Base-by-base conservation (phyloP, 1,284 basidiomycete genomes). In the Pseudomicrostroma phylloplanum region DNA sequence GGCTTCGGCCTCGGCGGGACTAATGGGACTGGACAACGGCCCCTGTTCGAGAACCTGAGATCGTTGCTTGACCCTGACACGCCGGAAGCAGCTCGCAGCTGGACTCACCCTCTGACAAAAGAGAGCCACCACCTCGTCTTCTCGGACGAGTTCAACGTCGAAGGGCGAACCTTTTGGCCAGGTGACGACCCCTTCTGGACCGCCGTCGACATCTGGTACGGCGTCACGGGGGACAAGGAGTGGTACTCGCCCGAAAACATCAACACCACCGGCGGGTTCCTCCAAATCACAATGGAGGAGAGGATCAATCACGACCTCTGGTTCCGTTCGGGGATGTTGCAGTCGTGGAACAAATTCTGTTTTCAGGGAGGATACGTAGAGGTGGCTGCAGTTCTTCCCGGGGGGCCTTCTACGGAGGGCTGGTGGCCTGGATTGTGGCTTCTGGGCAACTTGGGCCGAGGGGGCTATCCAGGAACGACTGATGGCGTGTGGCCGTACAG, bases 91-190 rank as follows among this genome's bases (percentile, higher is more conserved):
- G 68, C 60, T 1, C 49, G 63, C 48, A 71, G 63, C 23, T 68
- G 66, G 61, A 70, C 62, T 13, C 49, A 21, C 36, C 12, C 30
- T 15, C 65, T 60, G 40, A 59, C 49, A 19, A 51, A 60, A 40
- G 19, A 19, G 17, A 53, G 42, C 17, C 79, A 76, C 60, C 69
- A 80, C 23, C 85, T 96, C 39, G 87, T 92, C 1, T 79, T 79
- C 53, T 67, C 63, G 62, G 93, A 97, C 80, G 93, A 97, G 80
- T 78, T 78, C 62, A 87, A 93, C 57, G 81, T 74, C 6, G 86
- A 88, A 39, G 92, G 90, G 7, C 75, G 84, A 56, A 82, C 81
- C 0, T 85, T 85, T 68, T 75, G 70, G 70, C 73, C 76, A 0
- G 75, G 75, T 13, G 77, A 79, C 53, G 77, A 79, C 42, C 77